Base-by-base conservation (phyloP, 192 early-diverging fungal species). In the Spizellomyces punctatus region DNA sequence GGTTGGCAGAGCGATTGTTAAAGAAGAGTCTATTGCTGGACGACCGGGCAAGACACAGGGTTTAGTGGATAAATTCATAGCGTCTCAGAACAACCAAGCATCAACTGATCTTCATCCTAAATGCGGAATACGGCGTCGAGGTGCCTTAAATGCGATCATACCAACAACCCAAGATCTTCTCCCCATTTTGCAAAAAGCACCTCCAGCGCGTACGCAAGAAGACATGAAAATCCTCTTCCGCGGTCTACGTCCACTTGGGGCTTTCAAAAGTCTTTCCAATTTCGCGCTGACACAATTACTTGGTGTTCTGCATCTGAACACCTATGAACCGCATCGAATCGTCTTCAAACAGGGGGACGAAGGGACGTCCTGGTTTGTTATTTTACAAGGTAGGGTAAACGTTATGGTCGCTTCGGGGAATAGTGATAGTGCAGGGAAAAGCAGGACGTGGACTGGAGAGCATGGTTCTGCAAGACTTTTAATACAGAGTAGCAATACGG, bases 281-380 rank as follows among this genome's bases (percentile, higher is more conserved):
- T 82, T 82, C 50, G 54, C 81, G 42, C 60, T 82, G 8, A 36
- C 49, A 12, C 71, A 82, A 61, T 59, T 82, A 17, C 73, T 78
- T 36, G 72, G 75, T 21, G 81, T 82, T 8, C 8, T 82, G 14
- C 66, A 77, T 66, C 54, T 79, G 6, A 47, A 81, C 55, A 60
- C 62, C 6, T 78, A 63, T 43, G 79, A 77, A 12, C 14, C 44
- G 0, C 41, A 74, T 46, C 69, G 80, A 9, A 73, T 62, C 8
- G 76, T 82, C n/a, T 82, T 82, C 72, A 19, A 63, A 19, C 80
- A 82, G 72, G 80, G 80, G 17, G 80, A 82, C 4, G 63, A 48
- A 6, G 79, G 74, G 44, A 68, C 72, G 4, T 56, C 47, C 41
- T 81, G 79, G 79, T 81, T 52, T 52, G 71, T 81, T 10, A 77